Conservation (phyloP, 108 stramenopile species). For the Cylindrotheca fusiformis region DNA sequence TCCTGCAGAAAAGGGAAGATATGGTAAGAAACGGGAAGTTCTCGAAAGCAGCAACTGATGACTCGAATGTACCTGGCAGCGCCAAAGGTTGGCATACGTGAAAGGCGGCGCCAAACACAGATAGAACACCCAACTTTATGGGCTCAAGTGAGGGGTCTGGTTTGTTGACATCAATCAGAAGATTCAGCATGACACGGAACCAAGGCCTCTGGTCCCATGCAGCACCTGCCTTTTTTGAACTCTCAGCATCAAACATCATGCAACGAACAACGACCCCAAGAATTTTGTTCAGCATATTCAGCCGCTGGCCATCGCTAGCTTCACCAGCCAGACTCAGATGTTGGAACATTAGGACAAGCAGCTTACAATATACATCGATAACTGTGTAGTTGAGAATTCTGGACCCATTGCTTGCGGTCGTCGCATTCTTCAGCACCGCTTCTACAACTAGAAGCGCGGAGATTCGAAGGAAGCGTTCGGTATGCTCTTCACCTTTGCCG, state of each 20-base stretch:
- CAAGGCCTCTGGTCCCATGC: constrained; percentile 97
- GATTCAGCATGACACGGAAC: constrained; percentile 93
- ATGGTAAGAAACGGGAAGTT: background rate
- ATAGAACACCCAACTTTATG: constrained; percentile 72
- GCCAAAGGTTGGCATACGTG: constrained; percentile 94
- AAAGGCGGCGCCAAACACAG: constrained; percentile 90
- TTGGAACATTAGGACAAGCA: constrained; percentile 86
- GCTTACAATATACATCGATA: constrained; percentile 91
- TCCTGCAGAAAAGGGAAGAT: constrained; percentile 25
- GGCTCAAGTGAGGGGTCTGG: constrained; percentile 78
- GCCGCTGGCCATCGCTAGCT: constrained; percentile 55
- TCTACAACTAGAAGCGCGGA: constrained; percentile 89
- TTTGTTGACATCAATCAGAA: constrained; percentile 90
- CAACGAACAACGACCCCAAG: constrained; percentile 77
- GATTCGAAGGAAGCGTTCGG: constrained; percentile 94
- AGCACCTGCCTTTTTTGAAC: constrained; percentile 28
- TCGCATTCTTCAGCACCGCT: constrained; percentile 64
- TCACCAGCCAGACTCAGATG: constrained; percentile 70
- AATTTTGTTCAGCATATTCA: constrained; percentile 90
- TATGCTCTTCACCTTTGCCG: constrained; percentile 87
- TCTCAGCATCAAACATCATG: constrained; percentile 78
- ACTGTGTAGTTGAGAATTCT: constrained; percentile 77
- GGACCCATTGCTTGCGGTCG: constrained; percentile 32
- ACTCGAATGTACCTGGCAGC: constrained; percentile 68
- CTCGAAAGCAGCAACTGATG: background rate